Base-by-base conservation (phyloP, 257 asterid genomes). In the Phtheirospermum japonicum region DNA sequence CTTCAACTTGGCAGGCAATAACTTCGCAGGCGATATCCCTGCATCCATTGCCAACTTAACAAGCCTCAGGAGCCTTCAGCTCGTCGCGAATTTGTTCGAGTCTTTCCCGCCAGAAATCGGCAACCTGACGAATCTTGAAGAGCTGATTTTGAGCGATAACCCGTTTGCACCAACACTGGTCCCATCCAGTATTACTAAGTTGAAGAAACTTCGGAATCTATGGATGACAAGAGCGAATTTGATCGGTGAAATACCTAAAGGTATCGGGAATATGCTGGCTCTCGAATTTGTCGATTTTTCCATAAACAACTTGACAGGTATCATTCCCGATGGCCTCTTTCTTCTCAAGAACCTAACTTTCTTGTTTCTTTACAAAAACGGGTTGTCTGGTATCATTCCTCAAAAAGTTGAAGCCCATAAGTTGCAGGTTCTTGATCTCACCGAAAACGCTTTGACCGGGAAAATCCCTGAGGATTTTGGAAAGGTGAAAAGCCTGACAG, bases 31-130 rank as follows among this genome's bases (percentile, higher is more conserved):
- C 0, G 76, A 79, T 45, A 72, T 92, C 42, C 97, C 99, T 14
- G n/a, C 79, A 0, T 43, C 84, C 40, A 73, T 92, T 13, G 97
- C 91, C 59, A 61, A 69, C 4, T 43, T 92, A 5, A 8, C 71
- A 0, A 70, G 69, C 57, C 87, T 92, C n/a, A 66, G 13, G 10
- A 65, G 49, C 23, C 88, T 92, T 19, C 55, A 48, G 2, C 81
- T 89, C 31, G 9, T 0, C 0, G 2, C 0, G 2, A 84, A 83
- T 63, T 7, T 69, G 64, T 83, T 86, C 60, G 34, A 76, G 4
- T 68, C 86, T 40, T 71, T 88, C 70, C 95, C 97, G 2, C 54
- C 73, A 2, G 93, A 86, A 65, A 78, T 92, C 2, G 95, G 95
- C 0, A 49, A 79, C 17, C 63, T 92, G 56, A 30, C 60, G 7